Percentiles rank a stretch among this genome's conserved stretches.
phyloP scores from a whole-genome alignment of 2,329 filamentous ascomycete species.

The Colletotrichum tanaceti region DNA sequence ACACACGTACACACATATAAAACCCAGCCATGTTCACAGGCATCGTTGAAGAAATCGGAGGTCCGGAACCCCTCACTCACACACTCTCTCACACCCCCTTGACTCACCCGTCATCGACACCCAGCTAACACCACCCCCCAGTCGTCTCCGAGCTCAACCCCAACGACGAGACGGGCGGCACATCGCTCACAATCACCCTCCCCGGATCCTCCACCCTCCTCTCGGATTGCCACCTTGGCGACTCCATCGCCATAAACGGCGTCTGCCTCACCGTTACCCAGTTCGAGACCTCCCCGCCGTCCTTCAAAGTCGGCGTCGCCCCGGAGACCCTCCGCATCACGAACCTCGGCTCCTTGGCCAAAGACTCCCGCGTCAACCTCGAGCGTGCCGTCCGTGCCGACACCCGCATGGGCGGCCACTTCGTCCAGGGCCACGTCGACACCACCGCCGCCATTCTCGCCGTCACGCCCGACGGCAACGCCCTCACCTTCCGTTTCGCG shows the following conservation, averaged over 20 bases:
- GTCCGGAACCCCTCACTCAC: slow-evolving; percentile 63
- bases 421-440: slow-evolving; percentile 98
- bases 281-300: slow-evolving; percentile 55
- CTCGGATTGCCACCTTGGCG: slow-evolving; percentile 84
- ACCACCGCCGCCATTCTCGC: slow-evolving; percentile 81
- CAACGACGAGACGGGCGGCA: slow-evolving; percentile 86
- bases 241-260: slow-evolving; percentile 95
- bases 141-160: slow-evolving; percentile 85
- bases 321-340: slow-evolving; percentile 96
- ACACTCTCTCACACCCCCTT: background rate
- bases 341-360: slow-evolving; percentile 81
- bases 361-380: slow-evolving; percentile 82
- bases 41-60: slow-evolving; percentile 91
- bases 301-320: slow-evolving; percentile 92
- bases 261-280: slow-evolving; percentile 90
- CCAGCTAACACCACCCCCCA: slow-evolving; percentile 54
- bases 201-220: slow-evolving; percentile 77
- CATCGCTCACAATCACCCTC: slow-evolving; percentile 87
- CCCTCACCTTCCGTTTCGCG: slow-evolving; percentile 84
- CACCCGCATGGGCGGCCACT: slow-evolving; percentile 97
- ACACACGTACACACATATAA: too few species aligned
- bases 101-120: slow-evolving; percentile 23
- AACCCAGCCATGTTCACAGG: slow-evolving; percentile 85
- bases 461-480: slow-evolving; percentile 86
- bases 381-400: slow-evolving; percentile 91